Base-by-base conservation (phyloP, 1,139 yeast genomes). In the Candida labiduridarum region DNA sequence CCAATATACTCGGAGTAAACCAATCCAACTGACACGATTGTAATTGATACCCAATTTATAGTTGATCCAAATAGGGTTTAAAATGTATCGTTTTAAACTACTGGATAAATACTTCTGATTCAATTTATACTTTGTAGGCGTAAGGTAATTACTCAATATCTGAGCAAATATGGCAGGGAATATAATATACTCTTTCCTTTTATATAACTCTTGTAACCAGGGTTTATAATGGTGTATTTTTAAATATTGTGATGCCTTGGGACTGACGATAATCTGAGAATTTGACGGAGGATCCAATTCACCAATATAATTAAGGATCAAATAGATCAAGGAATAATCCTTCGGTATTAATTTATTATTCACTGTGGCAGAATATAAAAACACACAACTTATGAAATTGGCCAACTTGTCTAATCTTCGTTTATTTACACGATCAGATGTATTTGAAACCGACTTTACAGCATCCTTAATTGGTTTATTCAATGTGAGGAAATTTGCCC, bases 31-130 rank as follows among this genome's bases (percentile, higher is more conserved):
- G 31, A 74, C 44, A n/a, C 63, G 48, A 34, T 65, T 67, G 19
- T 61, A 51, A 11, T 58, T 60, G 14, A 59, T 62, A 1, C 74
- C 70, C 42, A 74, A 57, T 25, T 70, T 61, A 52, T 64, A 76
- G 53, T 74, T 74, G 50, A 67, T 68, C 80, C 80, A 76, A 44
- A 76, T 73, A 1, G 80, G 80, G 50, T 74, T 72, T 50, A 76
- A 62, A 12, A 74, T 59, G 42, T 66, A 54, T 2, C 62, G 51
- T 51, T 72, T 74, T 40, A 75, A 66, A 31, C 62, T 57, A n/a
- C 66, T 56, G 4, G 76, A 67, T 35, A 75, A 61, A 59, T 74
- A 74, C 42, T 67, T 59, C 54, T 72, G 76, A 55, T 73, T 74
- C 56, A 70, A 63, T 56, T 67, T 68, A 58, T 59, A 69, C 43